Percentiles rank a stretch among this genome's conserved stretches.
These are phyloP conservation scores for Pseudoscleropodium purum DNA, from an alignment of 225 moss, liverwort and hornwort species.

Conservation along the genomic window DNA sequence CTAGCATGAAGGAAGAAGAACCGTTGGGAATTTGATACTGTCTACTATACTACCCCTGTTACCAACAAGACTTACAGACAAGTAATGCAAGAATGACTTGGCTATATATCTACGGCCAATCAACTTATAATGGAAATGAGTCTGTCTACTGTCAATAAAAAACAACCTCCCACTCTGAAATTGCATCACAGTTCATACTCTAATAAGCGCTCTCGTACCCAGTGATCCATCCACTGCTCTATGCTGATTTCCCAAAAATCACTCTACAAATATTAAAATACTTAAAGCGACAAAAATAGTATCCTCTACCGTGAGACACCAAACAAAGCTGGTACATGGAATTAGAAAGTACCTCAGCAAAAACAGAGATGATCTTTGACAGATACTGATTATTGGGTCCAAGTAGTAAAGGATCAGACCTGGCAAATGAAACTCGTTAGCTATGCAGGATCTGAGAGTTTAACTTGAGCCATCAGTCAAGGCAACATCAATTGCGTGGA, in stretches of 20 bases:
- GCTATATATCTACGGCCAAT: background rate
- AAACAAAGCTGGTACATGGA: background rate
- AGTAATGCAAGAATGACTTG: background rate
- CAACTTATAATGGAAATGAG: background rate
- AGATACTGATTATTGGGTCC: slow-evolving; percentile 82
- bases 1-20: background rate
- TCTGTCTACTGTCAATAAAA: background rate
- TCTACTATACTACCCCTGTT: background rate
- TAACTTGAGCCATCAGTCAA: background rate
- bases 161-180: background rate
- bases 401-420: slow-evolving; percentile 82
- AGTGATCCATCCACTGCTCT: background rate
- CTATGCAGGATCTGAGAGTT: background rate
- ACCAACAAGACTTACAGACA: background rate
- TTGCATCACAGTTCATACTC: background rate
- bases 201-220: background rate
- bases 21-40: background rate
- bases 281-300: background rate
- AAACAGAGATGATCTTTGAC: slow-evolving; percentile 82
- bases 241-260: background rate
- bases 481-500: background rate
- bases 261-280: background rate
- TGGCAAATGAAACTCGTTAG: slow-evolving; percentile 5
- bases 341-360: slow-evolving; percentile 69
- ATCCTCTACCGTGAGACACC: background rate